These are phyloP conservation scores for Hansfordia pulvinata DNA, from an alignment of 2,329 filamentous ascomycete species.

Conservation along the genomic window DNA sequence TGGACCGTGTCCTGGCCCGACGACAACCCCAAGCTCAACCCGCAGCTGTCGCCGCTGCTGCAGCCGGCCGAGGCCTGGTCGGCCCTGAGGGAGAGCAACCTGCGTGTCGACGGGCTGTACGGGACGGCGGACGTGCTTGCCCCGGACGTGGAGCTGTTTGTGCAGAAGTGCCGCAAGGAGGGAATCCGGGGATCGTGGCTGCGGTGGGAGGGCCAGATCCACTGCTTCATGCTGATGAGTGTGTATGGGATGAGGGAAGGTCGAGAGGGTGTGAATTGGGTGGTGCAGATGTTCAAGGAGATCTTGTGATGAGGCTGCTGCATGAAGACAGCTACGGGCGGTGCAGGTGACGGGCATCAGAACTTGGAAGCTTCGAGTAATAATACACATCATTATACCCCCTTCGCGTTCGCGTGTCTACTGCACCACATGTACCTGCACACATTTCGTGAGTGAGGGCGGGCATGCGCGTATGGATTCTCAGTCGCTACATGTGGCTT, in stretches of 20 bases:
- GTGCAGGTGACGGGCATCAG: too few relatives aligned
- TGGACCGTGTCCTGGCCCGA: conserved; percentile 26
- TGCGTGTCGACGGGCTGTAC: conserved; percentile 36
- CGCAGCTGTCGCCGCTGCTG: conserved; percentile 27
- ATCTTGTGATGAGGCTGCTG: too few relatives aligned
- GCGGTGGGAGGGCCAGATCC: conserved; percentile 46
- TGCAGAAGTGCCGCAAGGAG: conserved; percentile 26
- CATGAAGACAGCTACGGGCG: too few relatives aligned
- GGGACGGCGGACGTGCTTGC: conserved; percentile 37
- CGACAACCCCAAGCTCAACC: conserved; percentile 14
- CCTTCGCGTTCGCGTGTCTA: too few relatives aligned
- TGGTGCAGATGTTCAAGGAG: not conserved
- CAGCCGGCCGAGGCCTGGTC: conserved; percentile 11
- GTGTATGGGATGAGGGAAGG: conserved; percentile 18
- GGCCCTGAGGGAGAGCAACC: conserved; percentile 21
- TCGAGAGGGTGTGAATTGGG: not conserved
- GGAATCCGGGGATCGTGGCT: conserved; percentile 39
- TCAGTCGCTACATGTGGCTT: too few relatives aligned
- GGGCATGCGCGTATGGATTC: too few relatives aligned
- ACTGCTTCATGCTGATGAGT: conserved; percentile 39
- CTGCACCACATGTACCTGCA: too few relatives aligned
- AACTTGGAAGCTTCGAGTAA: too few relatives aligned
- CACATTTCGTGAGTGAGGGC: too few relatives aligned
- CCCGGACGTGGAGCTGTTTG: conserved; percentile 34
- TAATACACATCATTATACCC: too few relatives aligned